phyloP scores from a whole-genome alignment of 495 filamentous ascomycete species.

The Aspergillus mulundensis region DNA sequence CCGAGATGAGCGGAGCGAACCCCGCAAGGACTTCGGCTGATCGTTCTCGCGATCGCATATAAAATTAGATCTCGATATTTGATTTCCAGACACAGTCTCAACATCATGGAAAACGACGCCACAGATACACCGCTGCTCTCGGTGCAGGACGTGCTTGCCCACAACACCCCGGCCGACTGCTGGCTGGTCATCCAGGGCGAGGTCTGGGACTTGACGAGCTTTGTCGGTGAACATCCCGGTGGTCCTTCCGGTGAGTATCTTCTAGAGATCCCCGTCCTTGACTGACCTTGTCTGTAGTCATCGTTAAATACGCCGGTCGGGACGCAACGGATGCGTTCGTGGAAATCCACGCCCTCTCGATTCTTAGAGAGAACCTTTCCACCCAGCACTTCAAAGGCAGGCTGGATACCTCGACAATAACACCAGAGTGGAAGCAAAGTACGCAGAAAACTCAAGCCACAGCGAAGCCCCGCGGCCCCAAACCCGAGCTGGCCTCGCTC shows the following conservation, averaged over 20 bases:
- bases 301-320: constrained; percentile 4
- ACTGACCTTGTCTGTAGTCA: neutral
- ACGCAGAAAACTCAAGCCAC: neutral
- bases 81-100: neutral
- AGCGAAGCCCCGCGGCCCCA: neutral
- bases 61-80: neutral
- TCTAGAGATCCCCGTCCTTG: too few species aligned
- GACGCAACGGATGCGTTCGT: constrained; percentile 6
- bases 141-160: neutral
- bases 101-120: neutral
- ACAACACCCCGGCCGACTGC: constrained; percentile 6
- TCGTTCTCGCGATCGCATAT: neutral
- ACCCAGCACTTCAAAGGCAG: neutral
- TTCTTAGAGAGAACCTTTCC: constrained; percentile 1
- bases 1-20: neutral
- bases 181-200: constrained; percentile 2
- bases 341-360: constrained; percentile 1
- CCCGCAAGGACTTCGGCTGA: neutral
- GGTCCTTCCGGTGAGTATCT: neutral
- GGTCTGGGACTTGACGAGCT: neutral
- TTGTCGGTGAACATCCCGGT: neutral
- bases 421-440: neutral
- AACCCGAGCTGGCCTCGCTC: neutral
- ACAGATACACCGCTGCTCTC: neutral
- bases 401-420: neutral